Percentiles rank a stretch among this genome's conserved stretches.
These are phyloP conservation scores for Erodium trifolium DNA, from an alignment of 441 rosid genomes.

Conservation along the genomic window DNA sequence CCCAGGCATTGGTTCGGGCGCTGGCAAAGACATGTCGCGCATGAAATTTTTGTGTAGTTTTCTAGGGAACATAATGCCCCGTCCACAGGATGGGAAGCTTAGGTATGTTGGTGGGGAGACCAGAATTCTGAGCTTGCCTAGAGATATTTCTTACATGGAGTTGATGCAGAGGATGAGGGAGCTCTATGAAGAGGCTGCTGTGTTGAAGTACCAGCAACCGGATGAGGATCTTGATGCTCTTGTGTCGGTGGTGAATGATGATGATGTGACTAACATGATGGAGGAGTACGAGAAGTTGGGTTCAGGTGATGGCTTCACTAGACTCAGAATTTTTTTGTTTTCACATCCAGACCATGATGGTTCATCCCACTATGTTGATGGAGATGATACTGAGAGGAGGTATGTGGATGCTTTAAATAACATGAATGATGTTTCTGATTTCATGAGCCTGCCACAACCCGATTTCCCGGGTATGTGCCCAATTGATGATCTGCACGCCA, in stretches of 20 bases:
- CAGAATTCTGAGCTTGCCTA: conserved; percentile 60
- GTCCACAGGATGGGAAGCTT: conserved; percentile 88
- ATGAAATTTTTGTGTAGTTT: conserved; percentile 89
- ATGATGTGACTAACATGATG: conserved; percentile 16
- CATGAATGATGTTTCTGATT: conserved; percentile 58
- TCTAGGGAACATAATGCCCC: conserved; percentile 81
- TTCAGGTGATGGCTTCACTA: conserved; percentile 81
- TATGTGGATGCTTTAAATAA: conserved; percentile 56
- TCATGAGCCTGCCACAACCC: conserved; percentile 31
- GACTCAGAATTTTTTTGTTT: conserved; percentile 88
- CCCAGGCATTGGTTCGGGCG: conserved; percentile 28
- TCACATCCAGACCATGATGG: conserved; percentile 61
- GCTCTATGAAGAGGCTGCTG: conserved; percentile 65
- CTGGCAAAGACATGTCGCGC: conserved; percentile 59
- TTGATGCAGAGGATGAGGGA: conserved; percentile 82
- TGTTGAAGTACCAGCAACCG: conserved; percentile 71
- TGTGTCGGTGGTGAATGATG: too few relatives aligned
- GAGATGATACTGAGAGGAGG: conserved; percentile 40
- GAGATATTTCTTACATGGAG: conserved; percentile 67
- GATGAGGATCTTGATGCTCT: too few relatives aligned
- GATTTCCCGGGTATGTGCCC: conserved; percentile 50
- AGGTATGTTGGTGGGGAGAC: conserved; percentile 97
- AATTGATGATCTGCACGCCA: conserved; percentile 43
- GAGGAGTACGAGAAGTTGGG: conserved; percentile 97
- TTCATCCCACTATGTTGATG: conserved; percentile 51